These are phyloP conservation scores for Penicillium soppii DNA, from an alignment of 495 filamentous ascomycete species.

Conservation along the genomic window DNA sequence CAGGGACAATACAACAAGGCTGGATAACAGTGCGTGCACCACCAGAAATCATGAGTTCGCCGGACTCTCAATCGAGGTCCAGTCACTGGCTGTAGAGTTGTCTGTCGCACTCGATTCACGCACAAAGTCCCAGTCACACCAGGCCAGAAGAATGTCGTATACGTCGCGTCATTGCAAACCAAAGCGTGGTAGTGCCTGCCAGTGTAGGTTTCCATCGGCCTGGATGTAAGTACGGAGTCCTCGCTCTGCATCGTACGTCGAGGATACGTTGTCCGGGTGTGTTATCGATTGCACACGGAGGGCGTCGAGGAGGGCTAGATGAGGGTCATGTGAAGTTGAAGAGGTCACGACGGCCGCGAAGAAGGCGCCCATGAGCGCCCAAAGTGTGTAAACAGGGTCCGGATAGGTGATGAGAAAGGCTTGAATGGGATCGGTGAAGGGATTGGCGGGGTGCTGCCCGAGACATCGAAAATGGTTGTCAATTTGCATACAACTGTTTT, in stretches of 20 bases:
- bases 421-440: background rate
- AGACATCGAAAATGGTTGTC: background rate
- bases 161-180: background rate
- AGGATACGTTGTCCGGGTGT: background rate
- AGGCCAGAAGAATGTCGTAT: background rate
- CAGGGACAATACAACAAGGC: too few species aligned
- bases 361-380: background rate
- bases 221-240: background rate
- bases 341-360: background rate
- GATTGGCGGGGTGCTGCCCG: background rate
- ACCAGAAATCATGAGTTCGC: too few species aligned
- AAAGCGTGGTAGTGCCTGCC: background rate
- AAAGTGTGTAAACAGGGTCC: background rate
- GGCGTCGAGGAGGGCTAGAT: background rate
- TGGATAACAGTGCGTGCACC: too few species aligned
- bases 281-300: background rate
- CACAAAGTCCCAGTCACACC: background rate
- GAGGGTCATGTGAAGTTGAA: background rate
- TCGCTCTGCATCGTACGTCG: background rate
- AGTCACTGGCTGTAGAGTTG: background rate
- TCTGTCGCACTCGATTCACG: background rate
- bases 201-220: background rate
- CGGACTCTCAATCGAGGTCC: too few species aligned
- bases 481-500: too few species aligned
- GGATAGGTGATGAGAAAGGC: background rate